Evolutionary conservation across 2,329 filamentous ascomycete species (phyloP).

Genomic region (Talaromyces pinophilus): DNA sequence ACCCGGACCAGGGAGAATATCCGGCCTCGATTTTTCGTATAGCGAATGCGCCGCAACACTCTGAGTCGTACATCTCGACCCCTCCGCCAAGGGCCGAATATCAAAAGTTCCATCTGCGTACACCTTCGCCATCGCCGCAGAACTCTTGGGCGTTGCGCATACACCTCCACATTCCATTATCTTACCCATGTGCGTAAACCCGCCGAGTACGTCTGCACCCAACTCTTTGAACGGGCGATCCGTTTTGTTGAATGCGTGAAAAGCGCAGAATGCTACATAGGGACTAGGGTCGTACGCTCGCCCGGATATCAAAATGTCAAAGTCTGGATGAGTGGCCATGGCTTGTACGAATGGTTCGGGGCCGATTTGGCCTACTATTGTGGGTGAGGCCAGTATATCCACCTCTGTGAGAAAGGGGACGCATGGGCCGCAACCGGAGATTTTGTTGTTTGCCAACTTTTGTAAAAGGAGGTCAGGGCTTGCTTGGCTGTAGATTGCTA

Average conservation of each 20-base stretch:
- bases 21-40: conserved; percentile 58
- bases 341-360: conserved; percentile 48
- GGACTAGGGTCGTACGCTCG: conserved; percentile 44
- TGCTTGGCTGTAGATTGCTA: neutral
- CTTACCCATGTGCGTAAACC: conserved; percentile 52
- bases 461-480: neutral
- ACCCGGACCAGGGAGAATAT: conserved; percentile 51
- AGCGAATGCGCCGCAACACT: conserved; percentile 56
- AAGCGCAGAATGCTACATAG: conserved; percentile 35
- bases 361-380: conserved; percentile 51
- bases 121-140: conserved; percentile 44
- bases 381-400: conserved; percentile 42
- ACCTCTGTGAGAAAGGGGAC: conserved; percentile 31
- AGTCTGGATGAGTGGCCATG: conserved; percentile 44
- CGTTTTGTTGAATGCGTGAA: neutral
- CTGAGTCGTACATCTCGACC: conserved; percentile 48
- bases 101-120: conserved; percentile 51
- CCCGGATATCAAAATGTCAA: conserved; percentile 51
- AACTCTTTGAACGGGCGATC: neutral
- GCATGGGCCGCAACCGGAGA: neutral
- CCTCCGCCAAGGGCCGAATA: conserved; percentile 44
- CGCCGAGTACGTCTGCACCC: neutral
- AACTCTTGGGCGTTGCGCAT: conserved; percentile 51
- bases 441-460: neutral
- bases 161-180: conserved; percentile 55